Percentiles rank a stretch among this genome's conserved stretches.
Evolutionary conservation across 1,284 basidiomycete species (phyloP).

Genomic region (Malassezia pachydermatis): DNA sequence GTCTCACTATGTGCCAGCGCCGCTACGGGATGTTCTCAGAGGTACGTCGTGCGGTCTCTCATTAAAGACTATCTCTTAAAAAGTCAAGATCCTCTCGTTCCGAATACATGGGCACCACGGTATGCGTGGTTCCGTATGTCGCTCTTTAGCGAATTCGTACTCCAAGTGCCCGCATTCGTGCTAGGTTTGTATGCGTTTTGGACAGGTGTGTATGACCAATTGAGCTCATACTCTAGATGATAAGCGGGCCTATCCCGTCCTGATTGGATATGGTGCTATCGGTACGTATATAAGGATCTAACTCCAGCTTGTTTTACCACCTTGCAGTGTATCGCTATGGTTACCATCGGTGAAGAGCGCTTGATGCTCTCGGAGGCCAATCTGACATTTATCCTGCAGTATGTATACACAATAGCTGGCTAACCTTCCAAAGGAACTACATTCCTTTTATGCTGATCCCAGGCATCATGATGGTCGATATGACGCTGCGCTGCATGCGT

Average conservation of each 20-base stretch:
- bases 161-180: constrained; percentile 19
- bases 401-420: background rate
- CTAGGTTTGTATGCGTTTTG: constrained; percentile 15
- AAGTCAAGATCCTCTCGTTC: constrained; percentile 18
- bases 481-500: constrained; percentile 3
- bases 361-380: constrained; percentile 9
- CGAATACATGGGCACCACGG: constrained; percentile 9
- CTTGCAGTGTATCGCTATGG: constrained; percentile 19
- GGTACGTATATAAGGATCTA: background rate
- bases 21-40: constrained; percentile 8
- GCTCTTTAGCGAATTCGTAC: constrained; percentile 17
- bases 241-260: constrained; percentile 14
- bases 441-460: constrained; percentile 17
- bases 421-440: constrained; percentile 9
- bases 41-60: background rate
- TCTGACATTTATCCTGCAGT: constrained; percentile 16
- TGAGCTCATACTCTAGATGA: constrained; percentile 13
- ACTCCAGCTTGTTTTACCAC: constrained; percentile 17
- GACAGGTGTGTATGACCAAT: background rate
- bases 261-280: constrained; percentile 16
- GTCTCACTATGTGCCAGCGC: constrained; percentile 5
- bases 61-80: constrained; percentile 15
- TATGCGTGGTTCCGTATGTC: constrained; percentile 21
- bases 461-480: constrained; percentile 6
- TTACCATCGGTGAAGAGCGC: constrained; percentile 16